Percentiles rank a stretch among this genome's conserved stretches.
Conservation (phyloP, 306 rosid species). For the barrel medic (Medicago truncatula) region DNA sequence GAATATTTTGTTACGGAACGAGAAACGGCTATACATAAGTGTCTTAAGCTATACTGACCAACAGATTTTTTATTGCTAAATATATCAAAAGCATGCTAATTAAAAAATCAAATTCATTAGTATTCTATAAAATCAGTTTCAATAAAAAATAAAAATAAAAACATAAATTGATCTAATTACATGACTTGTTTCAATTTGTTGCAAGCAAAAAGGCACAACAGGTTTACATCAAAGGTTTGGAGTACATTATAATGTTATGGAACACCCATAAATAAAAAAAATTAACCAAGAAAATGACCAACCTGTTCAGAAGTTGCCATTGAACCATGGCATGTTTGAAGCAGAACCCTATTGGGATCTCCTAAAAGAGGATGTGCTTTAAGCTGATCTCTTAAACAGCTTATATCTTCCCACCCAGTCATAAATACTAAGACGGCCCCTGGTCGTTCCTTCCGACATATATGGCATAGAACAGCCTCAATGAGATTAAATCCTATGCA, state of each 20-base stretch:
- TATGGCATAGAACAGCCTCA: constrained; percentile 94
- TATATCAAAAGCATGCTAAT: neutral
- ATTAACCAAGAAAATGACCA: constrained; percentile 40
- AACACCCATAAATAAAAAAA: neutral
- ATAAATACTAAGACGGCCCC: constrained; percentile 96
- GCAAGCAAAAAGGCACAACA: constrained; percentile 4
- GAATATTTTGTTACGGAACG: neutral
- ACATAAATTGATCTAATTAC: constrained; percentile 2
- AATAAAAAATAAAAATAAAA: neutral
- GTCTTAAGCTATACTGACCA: constrained; percentile 5
- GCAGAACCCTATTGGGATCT: constrained; percentile 93
- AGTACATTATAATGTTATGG: neutral
- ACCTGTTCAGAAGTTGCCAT: constrained; percentile 99
- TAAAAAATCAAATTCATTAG: constrained; percentile 17
- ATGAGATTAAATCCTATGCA: constrained; percentile 94
- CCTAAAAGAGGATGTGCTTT: constrained; percentile 96
- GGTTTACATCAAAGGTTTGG: neutral
- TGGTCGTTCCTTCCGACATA: constrained; percentile 91
- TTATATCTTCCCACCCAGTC: constrained; percentile 99
- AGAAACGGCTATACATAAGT: neutral
- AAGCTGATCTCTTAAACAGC: constrained; percentile 89
- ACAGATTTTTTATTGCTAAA: neutral
- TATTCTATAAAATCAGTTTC: constrained; percentile 1
- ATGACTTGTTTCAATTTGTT: constrained; percentile 27
- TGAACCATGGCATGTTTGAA: constrained; percentile 94